A percentile compares a stretch with the other conserved stretches of the same genome.
These are phyloP conservation scores for Aspergillus melleus DNA, from an alignment of 2,329 filamentous ascomycete genomes.

Conservation along the genomic window DNA sequence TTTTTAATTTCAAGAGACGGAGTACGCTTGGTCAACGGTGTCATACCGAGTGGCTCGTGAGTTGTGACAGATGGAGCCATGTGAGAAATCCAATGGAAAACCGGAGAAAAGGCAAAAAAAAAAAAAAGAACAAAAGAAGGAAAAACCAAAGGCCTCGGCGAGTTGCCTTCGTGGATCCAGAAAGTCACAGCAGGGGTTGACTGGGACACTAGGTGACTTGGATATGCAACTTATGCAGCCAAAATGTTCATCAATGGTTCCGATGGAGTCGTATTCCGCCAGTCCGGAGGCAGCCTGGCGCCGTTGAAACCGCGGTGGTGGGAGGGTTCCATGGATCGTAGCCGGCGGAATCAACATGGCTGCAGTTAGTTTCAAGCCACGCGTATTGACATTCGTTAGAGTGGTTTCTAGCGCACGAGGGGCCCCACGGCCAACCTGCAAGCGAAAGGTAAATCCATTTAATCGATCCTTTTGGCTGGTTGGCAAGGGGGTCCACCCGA, in stretches of 20 bases:
- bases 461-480: background rate
- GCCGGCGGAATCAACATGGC: background rate
- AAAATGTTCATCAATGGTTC: background rate
- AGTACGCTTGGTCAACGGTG: background rate
- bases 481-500: background rate
- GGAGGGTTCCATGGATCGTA: background rate
- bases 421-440: background rate
- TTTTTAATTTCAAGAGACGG: too few species aligned
- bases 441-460: background rate
- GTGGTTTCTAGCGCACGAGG: background rate
- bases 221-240: background rate
- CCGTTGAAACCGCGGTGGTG: background rate
- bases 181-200: background rate
- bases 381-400: background rate
- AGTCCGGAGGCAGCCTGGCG: too few species aligned
- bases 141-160: background rate
- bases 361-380: background rate
- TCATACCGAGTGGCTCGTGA: background rate
- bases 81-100: background rate
- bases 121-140: background rate
- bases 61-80: background rate
- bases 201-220: too few species aligned
- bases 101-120: background rate
- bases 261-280: too few species aligned
- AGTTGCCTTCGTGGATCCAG: background rate